Evolutionary conservation across 257 asterid species (phyloP), one percentile per base, ranked within the genome.

Genomic region (Marsdenia floribunda): DNA sequence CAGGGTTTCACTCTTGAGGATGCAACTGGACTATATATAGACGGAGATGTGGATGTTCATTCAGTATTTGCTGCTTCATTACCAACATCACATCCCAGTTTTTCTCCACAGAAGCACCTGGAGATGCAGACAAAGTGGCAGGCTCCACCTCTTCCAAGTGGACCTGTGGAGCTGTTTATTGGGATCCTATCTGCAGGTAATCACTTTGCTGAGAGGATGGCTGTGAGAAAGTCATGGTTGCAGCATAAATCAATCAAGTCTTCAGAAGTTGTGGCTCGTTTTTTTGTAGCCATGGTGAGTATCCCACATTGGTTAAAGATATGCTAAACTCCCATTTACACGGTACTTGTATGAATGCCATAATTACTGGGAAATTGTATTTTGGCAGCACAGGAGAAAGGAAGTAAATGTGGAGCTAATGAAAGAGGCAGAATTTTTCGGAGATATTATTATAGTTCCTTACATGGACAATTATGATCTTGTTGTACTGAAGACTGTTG

Each of bases 141-240:
- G 85, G 93, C 97, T 15, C 95, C 97, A 2, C 82, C 80, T 24
- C 87, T 83, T 76, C 90, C 90, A 7, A 76, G 76, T 77, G 85
- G 81, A 81, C 92, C 96, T 14, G 89, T 88, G 72, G 97, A 91
- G 71, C 90, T 94, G 80, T 90, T 93, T 73, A 86, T 91, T 37
- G 97, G 98, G 79, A 82, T 93, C 82, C 97, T 93, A 67, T 93
- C 98, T 44, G 97, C 97, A 49, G 97, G 97, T 60, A 93, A 90
- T 79, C 98, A 93, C 85, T 93, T 93, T 85, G 95, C 96, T 16
- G 98, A 93, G 88, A 78, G 97, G 80, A 93, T 93, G 98, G 93
- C 97, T 3, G 97, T 91, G 50, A 87, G 97, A 80, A 93, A 93
- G 83, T 91, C 97, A 0, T 93, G 98, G 98, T 78, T 93, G 94